phyloP scores from a whole-genome alignment of 495 filamentous ascomycete genomes.

The Neurospora pannonica region DNA sequence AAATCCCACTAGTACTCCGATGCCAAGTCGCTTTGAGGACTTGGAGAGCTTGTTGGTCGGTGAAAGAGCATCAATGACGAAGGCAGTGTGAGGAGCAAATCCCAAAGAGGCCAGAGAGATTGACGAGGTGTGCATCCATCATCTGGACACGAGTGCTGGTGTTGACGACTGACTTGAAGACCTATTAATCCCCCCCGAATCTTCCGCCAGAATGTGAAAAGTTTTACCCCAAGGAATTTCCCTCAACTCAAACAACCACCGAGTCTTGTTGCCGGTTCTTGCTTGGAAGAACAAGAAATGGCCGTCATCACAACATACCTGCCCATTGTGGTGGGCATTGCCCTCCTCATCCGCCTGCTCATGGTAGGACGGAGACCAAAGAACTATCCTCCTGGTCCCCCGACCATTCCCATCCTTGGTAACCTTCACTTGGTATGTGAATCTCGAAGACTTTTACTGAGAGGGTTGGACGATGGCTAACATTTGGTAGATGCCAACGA shows the following conservation, averaged over 20 bases:
- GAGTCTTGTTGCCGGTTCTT: not conserved
- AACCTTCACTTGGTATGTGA: slow-evolving; percentile 23
- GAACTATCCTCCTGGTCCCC: slow-evolving; percentile 25
- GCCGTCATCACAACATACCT: slow-evolving; percentile 10
- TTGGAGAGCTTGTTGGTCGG: not conserved
- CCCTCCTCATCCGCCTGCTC: slow-evolving; percentile 18
- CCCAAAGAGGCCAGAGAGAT: not conserved
- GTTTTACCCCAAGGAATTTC: not conserved
- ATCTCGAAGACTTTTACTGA: not conserved
- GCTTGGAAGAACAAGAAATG: slow-evolving; percentile 7
- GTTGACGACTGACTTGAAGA: not conserved
- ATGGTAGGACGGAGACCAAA: slow-evolving; percentile 20
- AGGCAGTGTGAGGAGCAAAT: not conserved
- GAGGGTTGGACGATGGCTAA: not conserved
- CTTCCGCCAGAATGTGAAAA: not conserved
- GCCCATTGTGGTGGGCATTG: slow-evolving; percentile 16
- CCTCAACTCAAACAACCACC: not conserved
- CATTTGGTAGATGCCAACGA: slow-evolving; percentile 15
- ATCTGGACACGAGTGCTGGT: not conserved
- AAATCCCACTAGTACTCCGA: slow-evolving; percentile 18
- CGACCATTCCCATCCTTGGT: slow-evolving; percentile 25
- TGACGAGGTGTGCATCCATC: not conserved
- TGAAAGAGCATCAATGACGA: not conserved
- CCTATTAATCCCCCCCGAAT: not conserved
- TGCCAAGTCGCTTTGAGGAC: not conserved